Conservation (phyloP, 108 stramenopile species). For the Nitzschia putrida region DNA sequence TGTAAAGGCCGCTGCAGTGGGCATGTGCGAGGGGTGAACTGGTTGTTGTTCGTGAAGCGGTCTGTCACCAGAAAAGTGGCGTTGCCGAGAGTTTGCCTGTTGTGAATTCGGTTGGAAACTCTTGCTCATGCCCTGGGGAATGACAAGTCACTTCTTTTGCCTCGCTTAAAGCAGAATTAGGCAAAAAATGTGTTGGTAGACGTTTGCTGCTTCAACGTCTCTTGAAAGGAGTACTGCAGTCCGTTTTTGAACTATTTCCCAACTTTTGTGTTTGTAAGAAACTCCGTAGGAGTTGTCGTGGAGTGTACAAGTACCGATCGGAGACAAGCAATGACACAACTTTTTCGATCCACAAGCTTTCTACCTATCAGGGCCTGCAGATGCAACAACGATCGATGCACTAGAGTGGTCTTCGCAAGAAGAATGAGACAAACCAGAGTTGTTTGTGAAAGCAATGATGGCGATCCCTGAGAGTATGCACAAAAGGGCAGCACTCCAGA, state of each 20-base stretch:
- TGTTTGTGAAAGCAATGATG: conserved; percentile 10
- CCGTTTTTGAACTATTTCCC: not conserved
- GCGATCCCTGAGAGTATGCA: conserved; percentile 6
- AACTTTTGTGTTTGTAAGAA: not conserved
- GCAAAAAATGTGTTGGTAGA: too few relatives aligned
- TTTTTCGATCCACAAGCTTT: too few relatives aligned
- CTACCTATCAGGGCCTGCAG: too few relatives aligned
- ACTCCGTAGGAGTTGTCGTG: conserved; percentile 7
- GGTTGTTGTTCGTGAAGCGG: conserved; percentile 2
- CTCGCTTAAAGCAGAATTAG: too few relatives aligned
- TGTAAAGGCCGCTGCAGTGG: conserved; percentile 13
- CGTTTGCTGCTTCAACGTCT: not conserved
- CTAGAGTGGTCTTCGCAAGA: too few relatives aligned
- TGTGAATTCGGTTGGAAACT: conserved; percentile 2
- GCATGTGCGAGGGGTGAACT: conserved; percentile 3
- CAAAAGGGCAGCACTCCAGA: not conserved
- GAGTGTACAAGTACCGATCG: conserved; percentile 2
- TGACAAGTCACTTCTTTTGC: too few relatives aligned
- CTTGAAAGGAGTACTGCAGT: not conserved
- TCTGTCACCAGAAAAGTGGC: not conserved
- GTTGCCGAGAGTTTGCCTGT: conserved; percentile 10
- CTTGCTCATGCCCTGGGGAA: conserved; percentile 10
- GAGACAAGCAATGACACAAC: conserved; percentile 3
- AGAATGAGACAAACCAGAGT: not conserved
- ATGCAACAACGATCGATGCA: too few relatives aligned